These are phyloP conservation scores for Hymenoscyphus salicellus DNA, from an alignment of 2,329 filamentous ascomycete genomes.

Conservation along the genomic window DNA sequence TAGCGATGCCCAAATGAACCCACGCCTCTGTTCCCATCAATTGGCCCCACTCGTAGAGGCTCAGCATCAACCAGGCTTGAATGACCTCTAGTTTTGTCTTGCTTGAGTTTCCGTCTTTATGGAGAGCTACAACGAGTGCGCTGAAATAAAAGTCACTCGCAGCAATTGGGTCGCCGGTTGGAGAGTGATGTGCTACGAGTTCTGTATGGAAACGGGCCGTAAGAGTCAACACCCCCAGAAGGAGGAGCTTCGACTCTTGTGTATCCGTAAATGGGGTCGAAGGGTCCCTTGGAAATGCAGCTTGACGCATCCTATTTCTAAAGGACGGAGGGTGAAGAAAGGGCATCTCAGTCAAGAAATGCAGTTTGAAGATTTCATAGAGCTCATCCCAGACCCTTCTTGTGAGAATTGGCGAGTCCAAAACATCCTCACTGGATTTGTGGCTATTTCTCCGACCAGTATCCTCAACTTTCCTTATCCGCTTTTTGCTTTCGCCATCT, in stretches of 20 bases:
- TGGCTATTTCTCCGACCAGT: conserved; percentile 35
- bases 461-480: conserved; percentile 37
- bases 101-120: conserved; percentile 41
- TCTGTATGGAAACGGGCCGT: conserved; percentile 66
- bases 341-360: conserved; percentile 69
- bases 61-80: conserved; percentile 68
- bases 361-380: conserved; percentile 66
- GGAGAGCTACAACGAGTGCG: conserved; percentile 51
- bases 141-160: conserved; percentile 65
- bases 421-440: conserved; percentile 54
- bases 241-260: conserved; percentile 53
- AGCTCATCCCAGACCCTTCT: conserved; percentile 65
- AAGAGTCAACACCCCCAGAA: conserved; percentile 65
- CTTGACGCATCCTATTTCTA: conserved; percentile 48
- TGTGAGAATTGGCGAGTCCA: conserved; percentile 61
- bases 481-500: conserved; percentile 48
- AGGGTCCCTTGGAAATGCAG: conserved; percentile 37
- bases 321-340: conserved; percentile 68
- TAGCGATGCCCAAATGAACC: conserved; percentile 63
- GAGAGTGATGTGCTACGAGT: conserved; percentile 50
- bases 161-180: conserved; percentile 46
- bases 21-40: conserved; percentile 59
- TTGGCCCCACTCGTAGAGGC: conserved; percentile 69
- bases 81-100: conserved; percentile 58
- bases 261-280: conserved; percentile 24